Conservation (phyloP, 345 rosid species). For the Populus nigra region DNA sequence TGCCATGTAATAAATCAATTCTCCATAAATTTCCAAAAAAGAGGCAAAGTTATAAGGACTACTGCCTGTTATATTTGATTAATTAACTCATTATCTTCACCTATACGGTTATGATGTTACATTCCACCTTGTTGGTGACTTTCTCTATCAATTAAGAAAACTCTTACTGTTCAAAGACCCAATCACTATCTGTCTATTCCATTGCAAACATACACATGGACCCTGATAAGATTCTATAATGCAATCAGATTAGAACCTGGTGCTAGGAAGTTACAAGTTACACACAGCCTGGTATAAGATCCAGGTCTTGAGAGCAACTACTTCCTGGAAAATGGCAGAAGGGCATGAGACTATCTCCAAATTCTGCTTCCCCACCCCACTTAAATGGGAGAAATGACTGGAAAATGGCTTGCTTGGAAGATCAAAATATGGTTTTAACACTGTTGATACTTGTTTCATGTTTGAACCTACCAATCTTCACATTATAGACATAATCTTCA, state of each 20-base stretch:
- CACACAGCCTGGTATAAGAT: neutral
- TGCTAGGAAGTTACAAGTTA: neutral
- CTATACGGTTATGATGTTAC: no score
- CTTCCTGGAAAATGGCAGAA: neutral
- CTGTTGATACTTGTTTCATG: neutral
- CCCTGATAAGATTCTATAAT: neutral
- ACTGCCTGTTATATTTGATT: no score
- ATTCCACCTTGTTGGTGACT: neutral
- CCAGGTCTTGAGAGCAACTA: neutral
- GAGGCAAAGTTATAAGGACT: no score
- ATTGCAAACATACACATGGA: neutral
- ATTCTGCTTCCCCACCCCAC: neutral
- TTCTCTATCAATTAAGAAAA: neutral
- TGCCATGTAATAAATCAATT: neutral
- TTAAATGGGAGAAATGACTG: neutral
- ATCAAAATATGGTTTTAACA: neutral
- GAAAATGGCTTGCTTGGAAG: neutral
- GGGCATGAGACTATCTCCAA: neutral
- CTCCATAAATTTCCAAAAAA: neutral
- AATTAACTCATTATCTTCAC: no score
- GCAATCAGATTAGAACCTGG: neutral
- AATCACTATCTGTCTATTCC: neutral
- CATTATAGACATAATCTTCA: neutral
- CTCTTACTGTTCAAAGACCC: neutral
- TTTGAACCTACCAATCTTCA: neutral